Base-by-base conservation (phyloP, 2,329 filamentous ascomycete genomes). In the Cytospora schulzeri region DNA sequence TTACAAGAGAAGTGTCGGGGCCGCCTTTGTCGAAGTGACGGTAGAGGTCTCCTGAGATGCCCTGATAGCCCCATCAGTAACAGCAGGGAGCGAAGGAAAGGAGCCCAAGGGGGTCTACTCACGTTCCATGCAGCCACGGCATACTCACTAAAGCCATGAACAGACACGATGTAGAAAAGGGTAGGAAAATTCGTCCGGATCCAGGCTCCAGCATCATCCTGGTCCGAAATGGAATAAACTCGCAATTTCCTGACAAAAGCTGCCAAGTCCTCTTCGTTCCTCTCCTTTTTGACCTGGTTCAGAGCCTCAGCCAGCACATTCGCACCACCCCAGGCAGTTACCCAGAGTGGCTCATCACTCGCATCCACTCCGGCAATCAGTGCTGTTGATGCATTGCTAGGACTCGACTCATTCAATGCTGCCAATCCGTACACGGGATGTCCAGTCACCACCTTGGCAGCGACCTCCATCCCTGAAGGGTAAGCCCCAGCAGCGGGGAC, bases 201-300 rank as follows among this genome's bases (percentile, higher is more conserved):
- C 81, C 81, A 84, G 2, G 76, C 71, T 0, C 80, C 81, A 0
- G 80, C 78, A 60, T 85, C 78, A 57, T 85, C 82, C 67, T 84
- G 82, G 64, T 84, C 82, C n/a, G 80, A 83, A 59, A 84, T 82
- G 31, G 81, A 74, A 68, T 82, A 81, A 11, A 81, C 75, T 28
- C 79, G 74, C 3, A 82, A 67, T 60, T 78, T 78, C 2, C 69
- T 68, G 2, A 74, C 69, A n/a, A 83, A 75, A 0, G 59, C 63
- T 0, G 71, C 70, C 1, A 74, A 69, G 3, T 79, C 74, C 0
- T 67, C 67, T 4, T 70, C 61, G 15, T 71, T 66, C 60, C 72
- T 72, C 2, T 72, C 71, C 19, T 70, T 65, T 31, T 75, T 73
- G 54, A 79, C 74, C 12, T 78, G 72, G 29, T 76, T 70, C 17